phyloP scores from a whole-genome alignment of 2,329 filamentous ascomycete genomes.

The Hortaea sp. region DNA sequence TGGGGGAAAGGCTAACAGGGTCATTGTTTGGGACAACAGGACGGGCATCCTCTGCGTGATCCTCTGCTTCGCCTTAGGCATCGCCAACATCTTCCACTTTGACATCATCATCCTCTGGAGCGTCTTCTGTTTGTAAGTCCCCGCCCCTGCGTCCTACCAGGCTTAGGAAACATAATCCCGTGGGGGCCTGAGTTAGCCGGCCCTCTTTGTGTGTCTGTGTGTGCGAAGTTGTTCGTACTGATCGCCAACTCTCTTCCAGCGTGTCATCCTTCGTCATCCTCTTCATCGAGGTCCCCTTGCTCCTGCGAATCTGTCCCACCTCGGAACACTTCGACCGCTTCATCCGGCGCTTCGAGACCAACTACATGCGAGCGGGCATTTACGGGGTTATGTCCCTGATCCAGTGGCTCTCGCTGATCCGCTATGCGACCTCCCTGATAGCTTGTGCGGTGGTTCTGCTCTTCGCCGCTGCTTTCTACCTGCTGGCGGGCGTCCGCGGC shows the following conservation, averaged over 20 bases:
- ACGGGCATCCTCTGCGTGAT: constrained; percentile 52
- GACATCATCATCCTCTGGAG: constrained; percentile 51
- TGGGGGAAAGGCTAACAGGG: background rate
- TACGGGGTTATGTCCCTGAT: constrained; percentile 72
- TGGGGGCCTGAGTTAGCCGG: too few relatives aligned
- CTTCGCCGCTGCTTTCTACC: constrained; percentile 71
- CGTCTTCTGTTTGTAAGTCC: constrained; percentile 39
- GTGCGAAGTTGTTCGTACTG: background rate
- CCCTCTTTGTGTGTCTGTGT: too few relatives aligned
- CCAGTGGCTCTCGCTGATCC: constrained; percentile 72
- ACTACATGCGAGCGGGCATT: constrained; percentile 88
- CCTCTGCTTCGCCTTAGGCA: constrained; percentile 56
- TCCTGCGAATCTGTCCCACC: constrained; percentile 95
- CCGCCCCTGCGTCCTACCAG: background rate
- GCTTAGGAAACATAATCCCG: too few relatives aligned
- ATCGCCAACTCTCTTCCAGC: constrained; percentile 18
- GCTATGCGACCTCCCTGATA: constrained; percentile 60
- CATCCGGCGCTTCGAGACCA: constrained; percentile 87
- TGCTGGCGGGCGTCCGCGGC: constrained; percentile 66
- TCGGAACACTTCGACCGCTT: constrained; percentile 78
- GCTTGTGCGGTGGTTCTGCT: constrained; percentile 75
- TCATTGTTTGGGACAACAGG: constrained; percentile 24
- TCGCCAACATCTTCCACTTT: constrained; percentile 58
- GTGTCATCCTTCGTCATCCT: constrained; percentile 40
- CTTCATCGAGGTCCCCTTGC: constrained; percentile 68